These are phyloP conservation scores for Macrocybe gigantea DNA, from an alignment of 768 basidiomycete species.

Conservation along the genomic window DNA sequence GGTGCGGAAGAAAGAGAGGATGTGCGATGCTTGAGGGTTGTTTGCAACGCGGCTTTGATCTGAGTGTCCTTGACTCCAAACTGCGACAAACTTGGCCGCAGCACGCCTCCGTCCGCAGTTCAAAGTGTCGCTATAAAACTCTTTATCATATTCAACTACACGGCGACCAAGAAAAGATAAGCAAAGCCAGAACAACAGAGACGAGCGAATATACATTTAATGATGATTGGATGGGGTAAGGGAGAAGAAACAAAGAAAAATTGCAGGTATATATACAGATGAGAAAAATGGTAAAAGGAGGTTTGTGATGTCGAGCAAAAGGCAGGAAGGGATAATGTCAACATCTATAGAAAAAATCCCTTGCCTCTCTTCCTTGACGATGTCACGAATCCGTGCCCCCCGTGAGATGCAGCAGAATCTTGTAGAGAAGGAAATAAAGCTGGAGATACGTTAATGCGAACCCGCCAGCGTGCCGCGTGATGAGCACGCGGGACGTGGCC, in stretches of 20 bases:
- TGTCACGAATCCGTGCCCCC: background rate
- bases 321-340: background rate
- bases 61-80: no score
- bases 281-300: background rate
- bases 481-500: conserved; percentile 10
- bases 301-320: background rate
- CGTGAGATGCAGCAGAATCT: conserved; percentile 16
- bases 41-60: no score
- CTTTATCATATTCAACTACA: no score
- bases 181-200: no score
- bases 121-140: no score
- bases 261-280: conserved; percentile 4
- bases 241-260: background rate
- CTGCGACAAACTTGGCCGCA: no score
- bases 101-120: no score
- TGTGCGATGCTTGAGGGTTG: no score
- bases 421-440: conserved; percentile 19
- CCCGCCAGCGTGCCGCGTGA: conserved; percentile 12
- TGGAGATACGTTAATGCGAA: conserved; percentile 14
- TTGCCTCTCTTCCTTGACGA: no score
- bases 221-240: background rate
- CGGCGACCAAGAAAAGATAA: no score
- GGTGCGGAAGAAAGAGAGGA: no score
- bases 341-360: background rate
- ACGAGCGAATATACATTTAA: no score